Evolutionary conservation across 371 early-diverging fungal species (phyloP).

Genomic region (Zancudomyces culisetae): DNA sequence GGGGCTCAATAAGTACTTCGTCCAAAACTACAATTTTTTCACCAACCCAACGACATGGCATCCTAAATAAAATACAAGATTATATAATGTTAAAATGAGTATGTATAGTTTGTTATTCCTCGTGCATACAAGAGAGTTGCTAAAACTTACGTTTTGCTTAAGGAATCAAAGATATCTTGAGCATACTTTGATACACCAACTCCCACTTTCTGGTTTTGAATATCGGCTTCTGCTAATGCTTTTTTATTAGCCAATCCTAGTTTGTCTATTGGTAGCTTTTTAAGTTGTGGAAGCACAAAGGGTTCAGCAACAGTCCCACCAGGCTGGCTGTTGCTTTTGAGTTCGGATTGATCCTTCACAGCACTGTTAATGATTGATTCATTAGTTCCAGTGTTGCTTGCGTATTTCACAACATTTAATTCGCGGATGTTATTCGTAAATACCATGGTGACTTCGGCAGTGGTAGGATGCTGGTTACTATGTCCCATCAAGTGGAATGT

Average conservation of each 20-base stretch:
- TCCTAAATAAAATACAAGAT: slow-evolving; percentile 16
- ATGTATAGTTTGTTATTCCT: not conserved
- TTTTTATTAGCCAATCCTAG: slow-evolving; percentile 40
- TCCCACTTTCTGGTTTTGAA: slow-evolving; percentile 46
- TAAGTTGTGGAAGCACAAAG: slow-evolving; percentile 9
- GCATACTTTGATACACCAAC: slow-evolving; percentile 59
- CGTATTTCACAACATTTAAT: slow-evolving; percentile 1
- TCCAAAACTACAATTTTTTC: slow-evolving; percentile 62
- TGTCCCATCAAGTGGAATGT: no score
- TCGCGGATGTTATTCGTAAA: slow-evolving; percentile 11
- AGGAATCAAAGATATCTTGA: slow-evolving; percentile 62
- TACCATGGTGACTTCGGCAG: not conserved
- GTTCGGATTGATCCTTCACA: no score
- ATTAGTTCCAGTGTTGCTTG: no score
- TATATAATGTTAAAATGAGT: slow-evolving; percentile 1
- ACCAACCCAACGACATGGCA: slow-evolving; percentile 66
- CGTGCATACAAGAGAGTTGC: not conserved
- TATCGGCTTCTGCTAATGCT: slow-evolving; percentile 31
- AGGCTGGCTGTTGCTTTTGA: no score
- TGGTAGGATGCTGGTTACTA: no score
- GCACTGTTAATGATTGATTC: no score
- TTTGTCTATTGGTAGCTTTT: slow-evolving; percentile 29
- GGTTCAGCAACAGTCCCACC: not conserved
- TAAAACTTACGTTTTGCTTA: slow-evolving; percentile 48
- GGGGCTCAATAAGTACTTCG: slow-evolving; percentile 56